A percentile compares a stretch with the other conserved stretches of the same genome.
These are phyloP conservation scores for Henckelia pumila DNA, from an alignment of 257 asterid species.

Conservation along the genomic window DNA sequence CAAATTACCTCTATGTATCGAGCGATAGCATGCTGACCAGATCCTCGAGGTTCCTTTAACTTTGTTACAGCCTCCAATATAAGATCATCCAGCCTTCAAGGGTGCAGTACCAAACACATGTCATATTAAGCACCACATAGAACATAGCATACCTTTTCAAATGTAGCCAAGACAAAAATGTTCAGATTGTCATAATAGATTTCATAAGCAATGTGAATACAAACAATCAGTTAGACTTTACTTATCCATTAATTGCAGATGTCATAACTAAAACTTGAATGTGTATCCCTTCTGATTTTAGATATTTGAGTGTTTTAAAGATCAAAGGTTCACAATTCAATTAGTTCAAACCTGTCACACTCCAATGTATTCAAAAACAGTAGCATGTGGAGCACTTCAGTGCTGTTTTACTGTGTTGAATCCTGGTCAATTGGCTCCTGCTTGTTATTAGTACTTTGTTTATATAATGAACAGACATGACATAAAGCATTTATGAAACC, in stretches of 20 bases:
- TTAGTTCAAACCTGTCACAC: neutral
- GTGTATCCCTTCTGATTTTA: neutral
- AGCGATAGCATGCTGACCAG: slow-evolving; percentile 61
- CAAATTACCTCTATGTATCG: slow-evolving; percentile 70
- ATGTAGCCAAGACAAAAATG: slow-evolving; percentile 6
- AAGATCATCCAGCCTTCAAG: slow-evolving; percentile 67
- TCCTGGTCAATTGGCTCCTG: neutral
- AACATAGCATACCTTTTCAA: neutral
- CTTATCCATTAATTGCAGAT: neutral
- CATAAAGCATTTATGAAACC: slow-evolving; percentile 1
- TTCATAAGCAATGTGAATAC: neutral
- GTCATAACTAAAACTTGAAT: neutral
- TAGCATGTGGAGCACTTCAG: neutral
- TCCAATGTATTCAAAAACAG: neutral
- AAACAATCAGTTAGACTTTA: neutral
- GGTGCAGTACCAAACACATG: slow-evolving; percentile 22
- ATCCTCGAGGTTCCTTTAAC: slow-evolving; percentile 94
- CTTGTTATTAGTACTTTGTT: neutral
- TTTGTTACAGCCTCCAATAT: slow-evolving; percentile 78
- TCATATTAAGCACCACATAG: slow-evolving; percentile 17
- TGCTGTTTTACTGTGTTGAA: neutral
- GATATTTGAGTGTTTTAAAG: neutral
- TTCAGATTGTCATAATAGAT: neutral
- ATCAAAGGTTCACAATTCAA: neutral
- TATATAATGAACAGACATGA: neutral